phyloP scores from a whole-genome alignment of 768 basidiomycete genomes.

The Mycena floridula region DNA sequence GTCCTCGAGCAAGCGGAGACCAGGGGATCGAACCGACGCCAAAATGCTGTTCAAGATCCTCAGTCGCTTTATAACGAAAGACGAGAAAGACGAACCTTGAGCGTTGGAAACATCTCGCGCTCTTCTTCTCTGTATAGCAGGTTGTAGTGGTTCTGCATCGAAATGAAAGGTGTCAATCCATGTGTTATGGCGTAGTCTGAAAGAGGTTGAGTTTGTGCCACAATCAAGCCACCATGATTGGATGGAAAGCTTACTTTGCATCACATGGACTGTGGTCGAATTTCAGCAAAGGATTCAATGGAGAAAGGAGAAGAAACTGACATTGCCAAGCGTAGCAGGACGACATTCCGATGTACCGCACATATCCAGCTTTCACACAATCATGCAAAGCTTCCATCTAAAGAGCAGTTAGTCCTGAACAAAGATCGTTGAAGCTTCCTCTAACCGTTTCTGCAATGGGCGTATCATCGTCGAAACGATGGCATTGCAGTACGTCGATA shows the following conservation, averaged over 20 bases:
- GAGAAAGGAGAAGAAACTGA: conserved; percentile 15
- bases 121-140: conserved; percentile 62
- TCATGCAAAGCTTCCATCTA: conserved; percentile 48
- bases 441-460: conserved; percentile 25
- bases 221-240: background rate
- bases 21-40: conserved; percentile 55
- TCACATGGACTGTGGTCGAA: conserved; percentile 35
- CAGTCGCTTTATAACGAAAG: background rate
- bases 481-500: conserved; percentile 47
- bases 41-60: conserved; percentile 27
- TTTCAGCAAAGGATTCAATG: background rate
- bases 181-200: conserved; percentile 57
- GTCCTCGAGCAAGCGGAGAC: conserved; percentile 51
- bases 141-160: conserved; percentile 66
- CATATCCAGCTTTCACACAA: conserved; percentile 42
- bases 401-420: conserved; percentile 20
- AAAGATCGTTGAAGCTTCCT: conserved; percentile 27
- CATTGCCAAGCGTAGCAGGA: conserved; percentile 24
- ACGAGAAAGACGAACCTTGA: conserved; percentile 29
- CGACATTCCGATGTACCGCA: conserved; percentile 36
- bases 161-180: conserved; percentile 55
- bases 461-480: conserved; percentile 23
- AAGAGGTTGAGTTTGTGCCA: background rate
- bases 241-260: conserved; percentile 39
- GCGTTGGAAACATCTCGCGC: conserved; percentile 55